These are phyloP conservation scores for Lipomyces mesembrius DNA, from an alignment of 805 yeast genomes.

Conservation along the genomic window DNA sequence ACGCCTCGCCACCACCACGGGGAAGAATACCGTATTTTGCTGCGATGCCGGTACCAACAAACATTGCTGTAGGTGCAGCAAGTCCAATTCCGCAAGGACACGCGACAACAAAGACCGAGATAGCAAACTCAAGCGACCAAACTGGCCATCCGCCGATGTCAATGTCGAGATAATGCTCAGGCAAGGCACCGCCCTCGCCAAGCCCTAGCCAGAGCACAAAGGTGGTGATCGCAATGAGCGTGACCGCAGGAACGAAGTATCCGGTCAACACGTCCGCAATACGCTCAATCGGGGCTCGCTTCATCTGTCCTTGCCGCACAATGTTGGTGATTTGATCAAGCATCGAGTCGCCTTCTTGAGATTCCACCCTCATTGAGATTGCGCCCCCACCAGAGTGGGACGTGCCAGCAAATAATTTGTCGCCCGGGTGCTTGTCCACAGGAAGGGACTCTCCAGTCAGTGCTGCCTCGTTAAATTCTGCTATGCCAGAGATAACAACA, in stretches of 20 bases:
- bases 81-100: slow-evolving; percentile 87
- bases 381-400: slow-evolving; percentile 63
- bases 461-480: slow-evolving; percentile 87
- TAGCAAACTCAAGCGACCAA: slow-evolving; percentile 78
- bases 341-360: slow-evolving; percentile 66
- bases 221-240: slow-evolving; percentile 61
- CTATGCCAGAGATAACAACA: slow-evolving; percentile 66
- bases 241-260: slow-evolving; percentile 72
- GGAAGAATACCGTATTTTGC: slow-evolving; percentile 77
- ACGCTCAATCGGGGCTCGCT: slow-evolving; percentile 74
- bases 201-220: slow-evolving; percentile 72
- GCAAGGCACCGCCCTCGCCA: slow-evolving; percentile 60
- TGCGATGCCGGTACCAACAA: slow-evolving; percentile 78
- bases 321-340: slow-evolving; percentile 71
- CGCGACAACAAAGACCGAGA: slow-evolving; percentile 79
- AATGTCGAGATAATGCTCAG: slow-evolving; percentile 59
- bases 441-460: slow-evolving; percentile 83
- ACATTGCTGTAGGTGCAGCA: slow-evolving; percentile 83
- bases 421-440: slow-evolving; percentile 61
- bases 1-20: slow-evolving; percentile 81
- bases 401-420: slow-evolving; percentile 74
- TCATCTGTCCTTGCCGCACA: slow-evolving; percentile 73
- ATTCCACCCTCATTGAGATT: slow-evolving; percentile 58
- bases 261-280: slow-evolving; percentile 71
- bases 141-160: slow-evolving; percentile 76